Evolutionary conservation across 2,329 filamentous ascomycete species (phyloP).

Genomic region (Fusarium pseudoanthophilum): DNA sequence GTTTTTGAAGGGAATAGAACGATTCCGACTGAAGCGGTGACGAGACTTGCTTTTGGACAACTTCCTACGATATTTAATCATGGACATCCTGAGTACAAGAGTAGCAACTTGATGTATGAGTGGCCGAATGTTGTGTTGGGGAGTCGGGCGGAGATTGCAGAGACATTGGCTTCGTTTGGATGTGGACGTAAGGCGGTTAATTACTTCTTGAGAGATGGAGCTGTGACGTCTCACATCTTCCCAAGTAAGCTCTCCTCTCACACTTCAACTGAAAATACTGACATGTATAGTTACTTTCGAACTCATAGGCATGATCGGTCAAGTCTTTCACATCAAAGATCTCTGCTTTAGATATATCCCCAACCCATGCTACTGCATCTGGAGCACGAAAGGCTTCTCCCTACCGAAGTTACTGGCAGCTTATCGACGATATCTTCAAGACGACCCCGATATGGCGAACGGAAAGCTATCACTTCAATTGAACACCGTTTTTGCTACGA

Average conservation of each 20-base stretch:
- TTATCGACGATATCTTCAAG: not conserved
- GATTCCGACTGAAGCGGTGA: not conserved
- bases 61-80: not conserved
- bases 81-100: accelerated
- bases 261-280: accelerated
- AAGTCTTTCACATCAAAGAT: constrained; percentile 20
- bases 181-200: constrained; percentile 15
- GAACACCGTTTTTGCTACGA: not conserved
- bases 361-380: constrained; percentile 18
- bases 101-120: accelerated
- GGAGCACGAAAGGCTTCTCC: not conserved
- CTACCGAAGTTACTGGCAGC: not conserved
- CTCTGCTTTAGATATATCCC: constrained; percentile 25
- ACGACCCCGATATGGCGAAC: not conserved
- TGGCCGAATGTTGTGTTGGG: not conserved
- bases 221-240: constrained; percentile 8
- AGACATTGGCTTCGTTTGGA: not conserved
- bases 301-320: constrained; percentile 15
- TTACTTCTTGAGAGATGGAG: constrained; percentile 8
- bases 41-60: constrained; percentile 10
- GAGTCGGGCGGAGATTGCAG: constrained; percentile 1
- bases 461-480: not conserved
- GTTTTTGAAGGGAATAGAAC: constrained; percentile 3
- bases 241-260: not conserved
- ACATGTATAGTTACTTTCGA: constrained; percentile 6